Conservation (phyloP, 2,329 filamentous ascomycete genomes). For the Venturia pyrina region DNA sequence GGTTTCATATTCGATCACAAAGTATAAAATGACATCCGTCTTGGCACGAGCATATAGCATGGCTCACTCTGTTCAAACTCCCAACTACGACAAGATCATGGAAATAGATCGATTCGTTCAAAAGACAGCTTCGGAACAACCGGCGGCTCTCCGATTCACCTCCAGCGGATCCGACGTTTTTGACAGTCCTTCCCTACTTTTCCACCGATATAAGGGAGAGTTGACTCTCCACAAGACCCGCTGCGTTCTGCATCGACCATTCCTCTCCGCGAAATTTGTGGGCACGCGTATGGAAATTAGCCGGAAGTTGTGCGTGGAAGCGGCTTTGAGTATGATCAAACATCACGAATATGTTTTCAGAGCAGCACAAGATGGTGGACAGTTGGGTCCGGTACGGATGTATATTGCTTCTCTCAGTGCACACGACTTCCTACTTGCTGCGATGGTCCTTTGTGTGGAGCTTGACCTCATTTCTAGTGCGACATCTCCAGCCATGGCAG, state of each 20-base stretch:
- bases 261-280: conserved; percentile 33
- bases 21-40: conserved; percentile 23
- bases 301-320: conserved; percentile 35
- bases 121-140: conserved; percentile 20
- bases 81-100: conserved; percentile 28
- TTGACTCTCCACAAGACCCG: conserved; percentile 42
- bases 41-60: conserved; percentile 31
- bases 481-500: neutral
- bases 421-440: conserved; percentile 39
- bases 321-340: conserved; percentile 38
- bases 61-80: conserved; percentile 26
- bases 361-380: conserved; percentile 32
- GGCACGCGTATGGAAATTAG: conserved; percentile 30
- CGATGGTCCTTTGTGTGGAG: conserved; percentile 39
- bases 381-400: conserved; percentile 35
- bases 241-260: conserved; percentile 45
- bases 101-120: conserved; percentile 27
- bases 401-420: conserved; percentile 36
- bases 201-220: conserved; percentile 42
- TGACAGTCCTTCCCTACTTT: conserved; percentile 40
- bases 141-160: conserved; percentile 10
- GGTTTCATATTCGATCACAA: conserved; percentile 26
- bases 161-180: conserved; percentile 33
- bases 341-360: conserved; percentile 41
- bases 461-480: conserved; percentile 17